Evolutionary conservation across 495 filamentous ascomycete genomes (phyloP), one percentile per base, ranked within the genome.

Genomic region (Penicillium argentinense): DNA sequence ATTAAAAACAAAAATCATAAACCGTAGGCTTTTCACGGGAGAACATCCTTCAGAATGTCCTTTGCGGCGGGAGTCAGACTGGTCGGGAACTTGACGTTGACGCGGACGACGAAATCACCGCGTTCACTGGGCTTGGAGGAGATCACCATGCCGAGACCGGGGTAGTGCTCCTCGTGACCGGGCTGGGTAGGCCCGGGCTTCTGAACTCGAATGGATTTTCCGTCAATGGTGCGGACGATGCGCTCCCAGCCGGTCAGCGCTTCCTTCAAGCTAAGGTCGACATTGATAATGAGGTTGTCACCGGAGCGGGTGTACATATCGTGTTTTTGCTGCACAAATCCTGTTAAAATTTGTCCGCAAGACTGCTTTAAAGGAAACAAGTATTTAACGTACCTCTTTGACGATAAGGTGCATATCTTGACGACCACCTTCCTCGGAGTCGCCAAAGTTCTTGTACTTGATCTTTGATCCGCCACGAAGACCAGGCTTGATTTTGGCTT

Each of bases 401-500:
- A 98, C 82, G 39, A 97, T 84, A 55, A 98, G 90, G 63, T 96
- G 91, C 33, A 98, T 66, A 70, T 98, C 95, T 67, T 98, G 95
- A 45, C 89, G 86, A n/a, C 91, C 91, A 22, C 95, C 93, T 62
- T 97, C 93, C 52, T 95, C 91, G 62, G 97, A 91, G 66, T 97
- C 95, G 1, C 95, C 93, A 23, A 97, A 88, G 22, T 91, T 89
- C 67, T 88, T 86, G 61, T 95, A 98, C 71, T 96, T 95, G 56
- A 98, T 95, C 78, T 97, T 98, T 49, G 89, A 93, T 17, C 93
- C 93, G 47, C 91, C 87, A 67, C 96, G 95, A 65, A 96, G 77
- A 34, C 93, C 93, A 23, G 88, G 87, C 71, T 97, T 96, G 68
- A 97, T 95, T 42, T 86, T 85, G 47, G 97, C 92, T 62, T 96